phyloP scores from a whole-genome alignment of 1,284 basidiomycete genomes.

The Ceratobasidium sp. region DNA sequence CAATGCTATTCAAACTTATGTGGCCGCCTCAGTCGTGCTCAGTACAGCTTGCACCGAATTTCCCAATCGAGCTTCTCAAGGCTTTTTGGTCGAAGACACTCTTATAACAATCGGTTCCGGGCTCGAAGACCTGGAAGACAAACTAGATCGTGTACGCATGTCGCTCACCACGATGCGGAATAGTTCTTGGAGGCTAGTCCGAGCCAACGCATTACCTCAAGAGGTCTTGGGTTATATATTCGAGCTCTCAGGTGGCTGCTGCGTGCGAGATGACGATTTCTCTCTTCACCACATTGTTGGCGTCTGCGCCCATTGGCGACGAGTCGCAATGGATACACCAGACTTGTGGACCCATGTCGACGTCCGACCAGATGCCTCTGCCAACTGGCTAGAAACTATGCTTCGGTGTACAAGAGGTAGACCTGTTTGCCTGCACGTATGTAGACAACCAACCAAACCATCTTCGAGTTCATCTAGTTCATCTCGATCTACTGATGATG shows the following conservation, averaged over 20 bases:
- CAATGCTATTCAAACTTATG: background rate
- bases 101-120: background rate
- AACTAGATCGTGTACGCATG: background rate
- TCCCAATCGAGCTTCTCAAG: background rate
- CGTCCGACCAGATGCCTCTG: background rate
- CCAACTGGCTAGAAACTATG: background rate
- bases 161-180: background rate
- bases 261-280: background rate
- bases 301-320: background rate
- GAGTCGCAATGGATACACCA: background rate
- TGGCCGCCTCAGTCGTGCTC: background rate
- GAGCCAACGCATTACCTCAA: background rate
- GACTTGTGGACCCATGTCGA: conserved; percentile 7
- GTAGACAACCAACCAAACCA: too few relatives aligned
- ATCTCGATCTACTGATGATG: too few relatives aligned
- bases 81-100: background rate
- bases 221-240: background rate
- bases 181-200: background rate
- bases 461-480: too few relatives aligned
- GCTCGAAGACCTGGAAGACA: background rate
- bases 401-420: background rate
- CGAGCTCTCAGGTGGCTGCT: background rate
- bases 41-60: background rate
- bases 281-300: background rate
- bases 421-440: background rate